Percentiles rank a stretch among this genome's conserved stretches.
phyloP scores from a whole-genome alignment of 352 stramenopile genomes.

The Globisporangium cederbergense region DNA sequence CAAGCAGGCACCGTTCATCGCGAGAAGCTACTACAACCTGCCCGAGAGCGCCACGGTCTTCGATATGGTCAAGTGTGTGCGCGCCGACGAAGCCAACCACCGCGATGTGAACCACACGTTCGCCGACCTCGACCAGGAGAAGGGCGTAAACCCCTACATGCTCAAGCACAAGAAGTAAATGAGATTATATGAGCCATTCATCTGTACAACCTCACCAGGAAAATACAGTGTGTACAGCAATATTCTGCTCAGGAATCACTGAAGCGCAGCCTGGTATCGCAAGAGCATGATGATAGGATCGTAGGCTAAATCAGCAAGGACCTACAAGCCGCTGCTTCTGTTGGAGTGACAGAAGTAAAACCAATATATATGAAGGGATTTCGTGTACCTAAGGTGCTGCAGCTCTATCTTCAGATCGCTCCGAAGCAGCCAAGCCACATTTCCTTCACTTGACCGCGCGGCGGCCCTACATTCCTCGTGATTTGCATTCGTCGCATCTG shows the following conservation, averaged over 20 bases:
- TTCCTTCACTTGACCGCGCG: not conserved
- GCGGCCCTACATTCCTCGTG: not conserved
- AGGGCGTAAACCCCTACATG: not conserved
- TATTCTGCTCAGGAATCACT: no score
- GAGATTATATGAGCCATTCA: no score
- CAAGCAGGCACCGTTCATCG: not conserved
- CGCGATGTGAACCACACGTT: not conserved
- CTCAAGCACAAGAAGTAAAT: not conserved
- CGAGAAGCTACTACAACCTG: not conserved
- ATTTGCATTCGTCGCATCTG: slow-evolving; percentile 5
- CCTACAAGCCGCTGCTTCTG: no score
- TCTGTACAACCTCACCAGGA: no score
- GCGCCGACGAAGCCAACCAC: not conserved
- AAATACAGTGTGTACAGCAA: no score
- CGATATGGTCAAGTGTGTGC: not conserved
- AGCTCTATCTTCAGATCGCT: slow-evolving; percentile 8
- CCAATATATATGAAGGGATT: no score
- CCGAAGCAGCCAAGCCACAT: slow-evolving; percentile 5
- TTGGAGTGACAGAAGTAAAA: no score
- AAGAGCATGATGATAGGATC: no score
- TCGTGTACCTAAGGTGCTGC: no score
- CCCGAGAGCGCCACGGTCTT: not conserved
- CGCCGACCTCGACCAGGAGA: not conserved
- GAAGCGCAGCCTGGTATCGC: no score
- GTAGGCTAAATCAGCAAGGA: no score